A percentile compares a stretch with the other conserved stretches of the same genome.
These are phyloP conservation scores for Rubia balearica DNA, from an alignment of 305 asterid genomes.

Conservation along the genomic window DNA sequence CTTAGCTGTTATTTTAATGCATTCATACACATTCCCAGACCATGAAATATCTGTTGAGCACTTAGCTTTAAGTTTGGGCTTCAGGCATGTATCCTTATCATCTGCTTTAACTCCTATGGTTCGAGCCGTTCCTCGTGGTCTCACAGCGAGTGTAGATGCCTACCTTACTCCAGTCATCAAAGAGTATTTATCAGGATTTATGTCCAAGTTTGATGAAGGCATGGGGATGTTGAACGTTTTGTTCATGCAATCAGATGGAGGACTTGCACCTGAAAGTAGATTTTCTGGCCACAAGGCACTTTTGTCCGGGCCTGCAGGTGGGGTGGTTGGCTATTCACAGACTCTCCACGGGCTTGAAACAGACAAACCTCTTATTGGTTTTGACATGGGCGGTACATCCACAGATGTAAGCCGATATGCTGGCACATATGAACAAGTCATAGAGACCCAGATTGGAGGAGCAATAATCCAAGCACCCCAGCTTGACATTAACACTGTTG, in stretches of 20 bases:
- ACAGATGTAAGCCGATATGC: slow-evolving; percentile 98
- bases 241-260: slow-evolving; percentile 99
- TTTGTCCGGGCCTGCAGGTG: slow-evolving; percentile 97
- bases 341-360: slow-evolving; percentile 82
- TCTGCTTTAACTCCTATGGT: slow-evolving; percentile 96
- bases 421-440: slow-evolving; percentile 83
- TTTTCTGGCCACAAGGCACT: slow-evolving; percentile 99
- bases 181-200: slow-evolving; percentile 82
- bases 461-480: slow-evolving; percentile 97
- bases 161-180: slow-evolving; percentile 91
- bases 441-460: slow-evolving; percentile 89
- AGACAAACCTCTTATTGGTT: slow-evolving; percentile 85
- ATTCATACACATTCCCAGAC: slow-evolving; percentile 86
- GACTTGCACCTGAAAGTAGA: slow-evolving; percentile 87
- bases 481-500: slow-evolving; percentile 95
- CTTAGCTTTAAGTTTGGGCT: slow-evolving; percentile 75
- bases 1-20: slow-evolving; percentile 83
- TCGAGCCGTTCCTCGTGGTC: slow-evolving; percentile 97
- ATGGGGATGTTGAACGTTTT: slow-evolving; percentile 60
- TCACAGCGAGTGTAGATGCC: slow-evolving; percentile 94
- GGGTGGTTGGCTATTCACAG: slow-evolving; percentile 95
- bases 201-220: slow-evolving; percentile 84
- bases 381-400: slow-evolving; percentile 98
- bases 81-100: slow-evolving; percentile 84
- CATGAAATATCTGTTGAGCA: slow-evolving; percentile 63